Base-by-base conservation (phyloP, 2,329 filamentous ascomycete species). In the Hymenoscyphus scutula region DNA sequence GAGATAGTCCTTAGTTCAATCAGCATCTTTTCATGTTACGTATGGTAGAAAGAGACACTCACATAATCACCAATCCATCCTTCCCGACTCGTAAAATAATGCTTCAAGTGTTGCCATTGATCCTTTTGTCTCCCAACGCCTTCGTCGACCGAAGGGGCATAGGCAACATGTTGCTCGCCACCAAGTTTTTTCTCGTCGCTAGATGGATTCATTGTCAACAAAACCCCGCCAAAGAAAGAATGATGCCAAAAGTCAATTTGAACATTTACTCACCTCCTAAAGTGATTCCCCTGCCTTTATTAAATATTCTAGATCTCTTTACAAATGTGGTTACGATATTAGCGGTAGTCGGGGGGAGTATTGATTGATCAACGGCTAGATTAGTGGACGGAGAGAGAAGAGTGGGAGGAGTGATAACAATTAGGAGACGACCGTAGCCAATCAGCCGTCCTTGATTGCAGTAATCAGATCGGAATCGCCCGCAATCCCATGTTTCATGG, bases 41-140 rank as follows among this genome's bases (percentile, higher is more conserved):
- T 13, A 2, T 23, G 19, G 19, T 25, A 48, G 2, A 3, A 48
- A 13, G 41, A 48, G 41, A 7, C 53, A 61, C 67, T 29, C 67
- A 77, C 76, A 70, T 77, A 77, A 68, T 77, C 72, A 13, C 76
- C 76, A 56, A 77, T 60, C 74, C 75, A 77, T 2, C 76, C 74
- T 65, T 76, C 74, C 51, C 70, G 71, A 54, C 72, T 75, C 3
- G 72, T 73, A 56, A 77, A 74, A 17, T 74, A 74, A 62, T 74
- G 71, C 62, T 72, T 75, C 53, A 72, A 61, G 58, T 74, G 70
- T 17, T 54, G 29, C 53, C 65, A 66, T 58, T 34, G 29, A 29
- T 60, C 53, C 54, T 62, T 63, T 32, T 63, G 51, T 11, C 34
- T 17, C 1, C 45, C 37, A 45, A 56, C 61, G 11, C 62, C 61